Percentiles rank a stretch among this genome's conserved stretches.
Conservation (phyloP, 2,329 filamentous ascomycete genomes). For the Blumeriella jaapii region DNA sequence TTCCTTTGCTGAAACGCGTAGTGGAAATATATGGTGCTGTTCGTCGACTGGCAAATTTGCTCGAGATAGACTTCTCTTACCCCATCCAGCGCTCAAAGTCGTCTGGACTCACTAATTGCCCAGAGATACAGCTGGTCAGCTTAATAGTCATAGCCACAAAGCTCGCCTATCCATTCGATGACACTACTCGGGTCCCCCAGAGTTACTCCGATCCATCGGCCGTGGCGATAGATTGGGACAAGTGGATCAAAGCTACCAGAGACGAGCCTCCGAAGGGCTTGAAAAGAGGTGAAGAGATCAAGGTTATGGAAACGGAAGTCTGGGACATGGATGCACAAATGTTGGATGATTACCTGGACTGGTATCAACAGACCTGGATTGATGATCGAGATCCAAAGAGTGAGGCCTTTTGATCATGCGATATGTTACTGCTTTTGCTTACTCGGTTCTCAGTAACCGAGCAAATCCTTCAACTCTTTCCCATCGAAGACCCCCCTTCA, state of each 20-base stretch:
- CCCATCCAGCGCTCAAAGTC: conserved; percentile 35
- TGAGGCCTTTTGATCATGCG: conserved; percentile 16
- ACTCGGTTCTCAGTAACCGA: conserved; percentile 21
- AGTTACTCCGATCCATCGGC: conserved; percentile 43
- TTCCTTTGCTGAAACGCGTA: no score
- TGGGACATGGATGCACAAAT: conserved; percentile 47
- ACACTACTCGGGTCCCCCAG: conserved; percentile 37
- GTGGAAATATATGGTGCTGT: conserved; percentile 53
- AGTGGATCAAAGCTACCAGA: conserved; percentile 48
- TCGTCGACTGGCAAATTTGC: conserved; percentile 35
- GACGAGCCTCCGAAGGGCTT: conserved; percentile 23
- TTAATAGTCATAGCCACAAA: conserved; percentile 68
- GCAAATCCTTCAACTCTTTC: conserved; percentile 28
- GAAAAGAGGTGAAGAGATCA: conserved; percentile 35
- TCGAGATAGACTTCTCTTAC: conserved; percentile 45
- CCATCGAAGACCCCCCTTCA: conserved; percentile 19
- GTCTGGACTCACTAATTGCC: conserved; percentile 43
- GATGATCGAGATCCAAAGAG: conserved; percentile 33
- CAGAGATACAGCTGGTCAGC: conserved; percentile 64
- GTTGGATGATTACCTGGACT: conserved; percentile 68
- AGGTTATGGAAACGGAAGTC: conserved; percentile 50
- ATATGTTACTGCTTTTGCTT: background rate
- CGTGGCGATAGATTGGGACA: conserved; percentile 58
- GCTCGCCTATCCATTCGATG: conserved; percentile 64
- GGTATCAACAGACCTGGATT: conserved; percentile 59